Conservation (phyloP, 2,329 filamentous ascomycete species). For the Xylariomycetidae sp. region DNA sequence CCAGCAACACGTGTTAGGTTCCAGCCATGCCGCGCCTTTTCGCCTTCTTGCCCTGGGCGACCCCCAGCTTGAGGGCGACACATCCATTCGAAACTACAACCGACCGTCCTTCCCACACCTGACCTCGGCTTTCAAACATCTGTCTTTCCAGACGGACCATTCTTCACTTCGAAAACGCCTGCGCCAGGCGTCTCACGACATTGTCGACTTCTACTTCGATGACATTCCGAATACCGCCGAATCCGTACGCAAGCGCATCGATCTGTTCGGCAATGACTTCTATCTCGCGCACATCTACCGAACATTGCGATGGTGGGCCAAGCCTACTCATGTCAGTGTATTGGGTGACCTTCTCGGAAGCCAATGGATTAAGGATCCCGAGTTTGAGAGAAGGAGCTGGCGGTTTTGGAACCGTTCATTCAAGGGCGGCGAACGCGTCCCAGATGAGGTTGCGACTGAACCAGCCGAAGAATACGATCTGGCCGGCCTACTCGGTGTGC, state of each 20-base stretch:
- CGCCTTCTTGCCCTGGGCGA: constrained; percentile 83
- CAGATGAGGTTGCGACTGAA: constrained; percentile 45
- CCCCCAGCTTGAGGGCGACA: constrained; percentile 89
- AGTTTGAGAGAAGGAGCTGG: constrained; percentile 68
- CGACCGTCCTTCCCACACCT: constrained; percentile 49
- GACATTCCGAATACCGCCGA: constrained; percentile 64
- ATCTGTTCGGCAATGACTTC: constrained; percentile 88
- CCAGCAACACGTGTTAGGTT: constrained; percentile 24
- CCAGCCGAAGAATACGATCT: constrained; percentile 45
- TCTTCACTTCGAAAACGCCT: constrained; percentile 45
- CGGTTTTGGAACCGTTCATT: constrained; percentile 82
- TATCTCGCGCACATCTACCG: constrained; percentile 93
- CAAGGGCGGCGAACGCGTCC: constrained; percentile 57
- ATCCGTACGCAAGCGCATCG: constrained; percentile 70
- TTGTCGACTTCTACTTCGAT: constrained; percentile 55
- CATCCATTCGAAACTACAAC: constrained; percentile 62
- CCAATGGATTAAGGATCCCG: constrained; percentile 84
- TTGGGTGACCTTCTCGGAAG: constrained; percentile 89
- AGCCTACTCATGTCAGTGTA: constrained; percentile 81
- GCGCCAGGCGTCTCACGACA: constrained; percentile 49
- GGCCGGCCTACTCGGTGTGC: constrained; percentile 41
- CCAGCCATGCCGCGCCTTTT: constrained; percentile 58
- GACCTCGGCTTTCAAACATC: constrained; percentile 38
- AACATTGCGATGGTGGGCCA: constrained; percentile 74
- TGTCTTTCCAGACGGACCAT: constrained; percentile 40